Percentiles rank a stretch among this genome's conserved stretches.
Evolutionary conservation across 1,139 yeast species (phyloP).

Genomic region (Geotrichum histeridarum): DNA sequence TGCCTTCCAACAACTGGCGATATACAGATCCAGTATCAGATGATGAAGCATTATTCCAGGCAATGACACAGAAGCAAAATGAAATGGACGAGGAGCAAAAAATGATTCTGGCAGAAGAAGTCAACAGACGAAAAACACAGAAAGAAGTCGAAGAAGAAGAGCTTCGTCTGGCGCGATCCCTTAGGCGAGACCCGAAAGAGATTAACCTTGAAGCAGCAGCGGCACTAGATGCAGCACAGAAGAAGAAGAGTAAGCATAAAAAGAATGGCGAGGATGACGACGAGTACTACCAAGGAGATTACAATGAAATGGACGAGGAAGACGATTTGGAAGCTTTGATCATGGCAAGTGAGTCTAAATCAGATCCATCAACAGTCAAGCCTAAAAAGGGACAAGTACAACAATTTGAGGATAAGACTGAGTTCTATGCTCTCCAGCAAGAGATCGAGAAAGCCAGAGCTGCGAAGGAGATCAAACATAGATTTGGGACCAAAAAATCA

Average conservation of each 20-base stretch:
- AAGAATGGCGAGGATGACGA: slow-evolving; percentile 6
- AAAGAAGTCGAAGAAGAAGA: slow-evolving; percentile 15
- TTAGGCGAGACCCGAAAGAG: not conserved
- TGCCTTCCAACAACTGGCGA: slow-evolving; percentile 18
- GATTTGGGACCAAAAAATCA: slow-evolving; percentile 2
- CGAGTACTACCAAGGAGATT: not conserved
- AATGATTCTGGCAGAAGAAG: slow-evolving; percentile 5
- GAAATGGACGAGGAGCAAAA: slow-evolving; percentile 11
- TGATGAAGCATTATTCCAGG: not conserved
- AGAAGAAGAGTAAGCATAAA: slow-evolving; percentile 2
- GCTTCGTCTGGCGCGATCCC: slow-evolving; percentile 8
- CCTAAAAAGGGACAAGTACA: slow-evolving; percentile 8
- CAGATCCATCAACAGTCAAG: not conserved
- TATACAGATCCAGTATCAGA: slow-evolving; percentile 7
- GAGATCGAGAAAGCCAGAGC: slow-evolving; percentile 18
- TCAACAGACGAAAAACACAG: not conserved
- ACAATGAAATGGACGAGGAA: not conserved
- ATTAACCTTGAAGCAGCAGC: slow-evolving; percentile 7
- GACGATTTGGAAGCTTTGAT: not conserved
- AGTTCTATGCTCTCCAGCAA: slow-evolving; percentile 13
- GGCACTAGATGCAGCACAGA: not conserved
- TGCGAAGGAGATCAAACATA: slow-evolving; percentile 13
- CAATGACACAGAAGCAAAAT: not conserved
- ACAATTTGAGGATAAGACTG: slow-evolving; percentile 10
- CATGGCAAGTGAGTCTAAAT: not conserved